Base-by-base conservation (phyloP, 257 asterid species). In the Solanum paucissectum region DNA sequence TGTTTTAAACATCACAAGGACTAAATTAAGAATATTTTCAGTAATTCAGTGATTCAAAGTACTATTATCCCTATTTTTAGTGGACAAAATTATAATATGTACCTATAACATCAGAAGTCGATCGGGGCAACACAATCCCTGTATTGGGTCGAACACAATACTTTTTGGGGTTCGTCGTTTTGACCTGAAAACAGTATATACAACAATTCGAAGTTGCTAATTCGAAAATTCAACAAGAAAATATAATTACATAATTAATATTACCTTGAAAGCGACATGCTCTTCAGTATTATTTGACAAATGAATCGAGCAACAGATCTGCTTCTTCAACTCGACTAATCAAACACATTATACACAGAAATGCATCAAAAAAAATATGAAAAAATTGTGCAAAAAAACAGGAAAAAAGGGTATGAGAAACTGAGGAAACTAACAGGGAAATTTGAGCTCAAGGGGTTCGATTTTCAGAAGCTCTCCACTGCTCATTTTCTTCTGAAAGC, bases 321-420 rank as follows among this genome's bases (percentile, higher is more conserved):
- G 79, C 92, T 93, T 95, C 96, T 88, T 94, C 91, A 93, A 89
- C 92, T 94, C 96, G 81, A 95, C 98, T 96, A 91, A 88, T 88
- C 86, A 87, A 88, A 21, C 42, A 71, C 77, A 71, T 32, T 71
- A 33, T 33, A 29, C 38, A 29, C 37, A 69, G 37, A 69, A 72
- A 33, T 33, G 8, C 79, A 33, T 72, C 25, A 16, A 33, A 72
- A 72, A 68, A 7, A 32, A 14, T 16, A 8, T 40, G 4, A 4
- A 62, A 40, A 89, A 83, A 7, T 25, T 5, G 20, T 29, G 40
- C 77, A 71, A 71, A 72, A 72, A 16, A 3, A 71, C 5, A 32
- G n/a, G 10, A 29, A 32, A 32, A 71, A 7, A 7, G 3, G 38
- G 20, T 29, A 69, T 71, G 77, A 32, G 76, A 13, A 29, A 29